These are phyloP conservation scores for Ziziphus jujuba DNA, from an alignment of 306 rosid species.

Conservation along the genomic window DNA sequence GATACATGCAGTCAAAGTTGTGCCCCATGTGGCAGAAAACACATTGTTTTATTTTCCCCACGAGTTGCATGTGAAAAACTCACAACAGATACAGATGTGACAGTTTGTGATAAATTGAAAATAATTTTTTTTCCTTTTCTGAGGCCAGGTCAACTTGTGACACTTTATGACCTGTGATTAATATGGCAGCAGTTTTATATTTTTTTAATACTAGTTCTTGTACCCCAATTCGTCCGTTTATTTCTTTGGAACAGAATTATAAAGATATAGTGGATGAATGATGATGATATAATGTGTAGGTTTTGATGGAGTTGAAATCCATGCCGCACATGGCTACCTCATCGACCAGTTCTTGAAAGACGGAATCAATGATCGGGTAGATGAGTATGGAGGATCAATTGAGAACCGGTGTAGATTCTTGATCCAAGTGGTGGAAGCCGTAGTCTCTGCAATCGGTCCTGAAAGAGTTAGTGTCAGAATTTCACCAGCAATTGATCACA, in stretches of 20 bases:
- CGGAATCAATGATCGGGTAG: conserved; percentile 34
- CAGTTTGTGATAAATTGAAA: too few relatives aligned
- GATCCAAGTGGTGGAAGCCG: conserved; percentile 48
- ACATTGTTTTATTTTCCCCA: too few relatives aligned
- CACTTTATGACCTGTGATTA: too few relatives aligned
- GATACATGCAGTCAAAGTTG: too few relatives aligned
- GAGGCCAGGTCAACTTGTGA: too few relatives aligned
- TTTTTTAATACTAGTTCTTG: too few relatives aligned
- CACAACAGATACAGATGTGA: too few relatives aligned
- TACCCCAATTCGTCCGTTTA: background rate
- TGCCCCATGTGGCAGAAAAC: too few relatives aligned
- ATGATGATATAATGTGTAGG: conserved; percentile 29
- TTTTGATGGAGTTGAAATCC: conserved; percentile 74
- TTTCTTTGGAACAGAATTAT: background rate
- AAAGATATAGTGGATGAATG: too few relatives aligned
- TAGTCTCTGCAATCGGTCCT: conserved; percentile 51
- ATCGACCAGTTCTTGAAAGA: conserved; percentile 31
- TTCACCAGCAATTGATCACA: conserved; percentile 76
- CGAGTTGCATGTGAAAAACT: too few relatives aligned
- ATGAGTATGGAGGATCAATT: conserved; percentile 53
- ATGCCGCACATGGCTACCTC: conserved; percentile 71
- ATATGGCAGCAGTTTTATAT: too few relatives aligned
- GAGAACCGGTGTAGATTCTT: conserved; percentile 51
- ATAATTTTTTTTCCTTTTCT: too few relatives aligned
- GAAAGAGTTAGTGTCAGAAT: conserved; percentile 52